phyloP scores from a whole-genome alignment of 2,329 filamentous ascomycete species.

The Trichoderma oligosporum region DNA sequence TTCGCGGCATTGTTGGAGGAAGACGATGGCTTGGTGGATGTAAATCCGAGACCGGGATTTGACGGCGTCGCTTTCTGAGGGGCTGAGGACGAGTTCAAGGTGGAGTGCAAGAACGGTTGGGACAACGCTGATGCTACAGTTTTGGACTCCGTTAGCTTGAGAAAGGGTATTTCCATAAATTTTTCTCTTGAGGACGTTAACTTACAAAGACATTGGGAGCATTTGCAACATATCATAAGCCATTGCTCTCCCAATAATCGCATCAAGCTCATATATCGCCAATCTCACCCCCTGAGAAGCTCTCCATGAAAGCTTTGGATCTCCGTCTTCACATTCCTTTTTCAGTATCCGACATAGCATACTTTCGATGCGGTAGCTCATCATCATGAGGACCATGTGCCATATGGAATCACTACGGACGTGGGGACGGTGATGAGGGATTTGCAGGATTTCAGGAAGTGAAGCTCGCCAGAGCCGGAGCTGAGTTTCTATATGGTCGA shows the following conservation, averaged over 20 bases:
- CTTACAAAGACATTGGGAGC: background rate
- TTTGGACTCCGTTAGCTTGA: background rate
- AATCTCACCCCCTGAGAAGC: background rate
- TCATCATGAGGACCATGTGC: background rate
- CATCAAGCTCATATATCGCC: background rate
- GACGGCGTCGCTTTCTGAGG: background rate
- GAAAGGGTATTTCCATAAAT: too few species aligned
- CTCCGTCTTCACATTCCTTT: background rate
- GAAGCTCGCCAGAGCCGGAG: background rate
- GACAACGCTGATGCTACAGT: background rate
- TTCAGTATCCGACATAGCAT: background rate
- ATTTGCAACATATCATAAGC: background rate
- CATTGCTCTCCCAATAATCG: background rate
- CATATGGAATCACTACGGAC: background rate
- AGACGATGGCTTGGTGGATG: conserved; percentile 8
- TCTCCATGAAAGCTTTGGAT: background rate
- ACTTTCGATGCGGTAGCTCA: background rate
- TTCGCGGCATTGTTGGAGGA: background rate
- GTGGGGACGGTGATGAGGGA: background rate
- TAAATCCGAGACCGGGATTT: background rate
- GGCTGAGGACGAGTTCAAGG: conserved; percentile 4
- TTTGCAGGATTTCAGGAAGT: background rate
- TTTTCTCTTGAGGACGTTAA: too few species aligned
- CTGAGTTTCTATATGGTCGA: background rate
- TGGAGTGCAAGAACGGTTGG: background rate